phyloP scores from a whole-genome alignment of 768 basidiomycete genomes.

The Sistotremastrum niveocremeum region DNA sequence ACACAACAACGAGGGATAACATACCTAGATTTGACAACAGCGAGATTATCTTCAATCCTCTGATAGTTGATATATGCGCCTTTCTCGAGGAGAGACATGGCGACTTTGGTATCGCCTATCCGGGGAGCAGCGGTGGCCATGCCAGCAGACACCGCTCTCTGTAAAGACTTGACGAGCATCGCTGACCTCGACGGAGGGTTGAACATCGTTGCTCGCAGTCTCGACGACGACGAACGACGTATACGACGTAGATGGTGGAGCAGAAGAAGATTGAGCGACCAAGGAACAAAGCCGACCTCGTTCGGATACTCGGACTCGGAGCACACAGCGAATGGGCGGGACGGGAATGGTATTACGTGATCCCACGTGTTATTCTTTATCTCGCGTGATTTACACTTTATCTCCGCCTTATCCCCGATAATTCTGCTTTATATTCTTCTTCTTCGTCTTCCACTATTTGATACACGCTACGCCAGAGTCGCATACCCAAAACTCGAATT shows the following conservation, averaged over 20 bases:
- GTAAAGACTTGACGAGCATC: conserved; percentile 36
- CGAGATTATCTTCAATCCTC: conserved; percentile 95
- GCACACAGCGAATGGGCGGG: no score
- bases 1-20: background rate
- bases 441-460: no score
- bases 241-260: background rate
- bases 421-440: no score
- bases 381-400: no score
- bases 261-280: background rate
- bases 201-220: conserved; percentile 42
- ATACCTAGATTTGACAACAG: conserved; percentile 72
- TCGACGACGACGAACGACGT: conserved; percentile 4
- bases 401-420: no score
- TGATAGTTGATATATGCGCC: conserved; percentile 86
- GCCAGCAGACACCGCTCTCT: conserved; percentile 53
- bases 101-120: conserved; percentile 82
- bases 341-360: no score
- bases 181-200: conserved; percentile 41
- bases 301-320: no score
- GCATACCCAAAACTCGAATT: conserved; percentile 81
- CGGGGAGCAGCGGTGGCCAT: conserved; percentile 60
- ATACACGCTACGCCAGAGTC: no score
- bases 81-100: conserved; percentile 79
- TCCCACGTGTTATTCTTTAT: no score
- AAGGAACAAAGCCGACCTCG: background rate